Base-by-base conservation (phyloP, 1,284 basidiomycete genomes). In the Coriolopsis trogii region DNA sequence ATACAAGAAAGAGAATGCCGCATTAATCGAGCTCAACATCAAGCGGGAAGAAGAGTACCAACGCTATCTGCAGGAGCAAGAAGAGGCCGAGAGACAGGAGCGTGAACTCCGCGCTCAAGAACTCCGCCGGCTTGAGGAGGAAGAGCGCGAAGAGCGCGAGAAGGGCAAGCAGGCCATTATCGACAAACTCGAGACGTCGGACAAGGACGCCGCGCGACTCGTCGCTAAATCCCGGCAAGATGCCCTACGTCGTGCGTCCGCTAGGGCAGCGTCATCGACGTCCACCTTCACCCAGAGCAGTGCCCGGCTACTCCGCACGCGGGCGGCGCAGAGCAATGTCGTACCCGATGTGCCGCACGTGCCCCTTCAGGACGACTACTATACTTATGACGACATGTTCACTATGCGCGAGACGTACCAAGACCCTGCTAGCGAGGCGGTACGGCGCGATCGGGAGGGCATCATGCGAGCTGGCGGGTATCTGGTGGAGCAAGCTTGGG, bases 381-480 rank as follows among this genome's bases (percentile, higher is more conserved):
- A 90, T 67, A 76, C 81, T 2, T 91, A 89, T 62, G 84, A 89
- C 41, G 87, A 90, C 62, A 76, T 77, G 70, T 89, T 78, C 63
- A 67, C 70, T 21, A 51, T 89, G 49, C 74, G 73, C 51, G 69
- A 67, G 26, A 72, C 46, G n/a, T 92, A 92, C 67, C 74, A 84
- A 49, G 90, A 91, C 62, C 77, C 87, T 26, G 73, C 80, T 58
- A 90, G 87, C 59, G 89, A 89, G 51, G 86, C 84, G 3, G 84
- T 91, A 6, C 77, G 87, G 60, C 81, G 81, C 61, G 91, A 94
- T 62, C 72, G 80, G 47, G 87, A 92, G 58, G 88, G 89, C 4
- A 85, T 89, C 62, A 89, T 92, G 81, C 76, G 88, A 37, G 92
- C 84, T 8, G 95, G 93, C 15, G 94, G 93, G 2, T 97, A 91